phyloP scores from a whole-genome alignment of 768 basidiomycete species.

The Tylopilus vinaceipallidus region DNA sequence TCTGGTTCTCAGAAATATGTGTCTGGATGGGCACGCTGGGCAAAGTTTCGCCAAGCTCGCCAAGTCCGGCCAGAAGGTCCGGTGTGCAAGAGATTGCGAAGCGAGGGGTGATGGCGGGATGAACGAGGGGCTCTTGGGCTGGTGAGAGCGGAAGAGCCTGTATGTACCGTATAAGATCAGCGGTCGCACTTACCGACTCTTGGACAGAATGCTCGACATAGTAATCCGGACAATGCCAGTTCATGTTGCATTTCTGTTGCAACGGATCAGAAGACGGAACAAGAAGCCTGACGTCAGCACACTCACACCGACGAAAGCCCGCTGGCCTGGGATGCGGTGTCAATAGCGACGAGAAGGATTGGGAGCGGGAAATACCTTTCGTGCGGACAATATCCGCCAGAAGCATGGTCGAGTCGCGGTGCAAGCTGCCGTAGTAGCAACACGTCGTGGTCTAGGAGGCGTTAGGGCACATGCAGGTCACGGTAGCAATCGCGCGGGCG shows the following conservation, averaged over 20 bases:
- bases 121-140: constrained; percentile 59
- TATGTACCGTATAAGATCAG: constrained; percentile 67
- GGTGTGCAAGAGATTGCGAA: constrained; percentile 89
- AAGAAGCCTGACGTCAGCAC: not conserved
- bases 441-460: constrained; percentile 77
- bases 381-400: constrained; percentile 72
- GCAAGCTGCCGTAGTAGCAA: constrained; percentile 86
- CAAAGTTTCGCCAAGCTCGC: constrained; percentile 55
- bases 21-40: constrained; percentile 80
- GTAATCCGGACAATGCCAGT: constrained; percentile 66
- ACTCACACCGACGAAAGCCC: constrained; percentile 82
- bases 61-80: constrained; percentile 61
- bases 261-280: constrained; percentile 5
- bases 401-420: constrained; percentile 75
- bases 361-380: constrained; percentile 43
- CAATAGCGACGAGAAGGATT: constrained; percentile 1
- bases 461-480: constrained; percentile 9
- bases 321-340: constrained; percentile 53
- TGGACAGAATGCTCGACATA: constrained; percentile 66
- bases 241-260: constrained; percentile 36
- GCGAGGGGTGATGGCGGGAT: constrained; percentile 92
- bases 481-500: constrained; percentile 10
- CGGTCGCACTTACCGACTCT: constrained; percentile 60
- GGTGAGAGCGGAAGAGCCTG: constrained; percentile 45
- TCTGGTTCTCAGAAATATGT: constrained; percentile 82